phyloP scores from a whole-genome alignment of 148 eudicot species.

The Hydrangea macrophylla region DNA sequence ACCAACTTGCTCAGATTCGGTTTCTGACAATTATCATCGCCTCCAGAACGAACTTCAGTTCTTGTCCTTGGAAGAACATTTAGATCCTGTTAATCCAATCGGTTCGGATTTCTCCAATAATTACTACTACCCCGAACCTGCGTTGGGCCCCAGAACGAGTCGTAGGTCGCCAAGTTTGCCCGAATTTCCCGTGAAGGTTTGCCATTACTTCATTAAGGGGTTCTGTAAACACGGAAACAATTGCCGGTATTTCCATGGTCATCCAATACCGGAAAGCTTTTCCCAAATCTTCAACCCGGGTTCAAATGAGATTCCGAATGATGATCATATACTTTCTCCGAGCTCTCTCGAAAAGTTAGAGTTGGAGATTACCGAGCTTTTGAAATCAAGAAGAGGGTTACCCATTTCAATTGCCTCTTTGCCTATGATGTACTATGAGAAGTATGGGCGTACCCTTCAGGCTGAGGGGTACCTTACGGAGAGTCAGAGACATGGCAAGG shows the following conservation, averaged over 20 bases:
- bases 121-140: conserved; percentile 39
- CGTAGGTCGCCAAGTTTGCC: conserved; percentile 41
- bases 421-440: conserved; percentile 58
- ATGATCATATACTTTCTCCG: conserved; percentile 33
- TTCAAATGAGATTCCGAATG: conserved; percentile 32
- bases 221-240: conserved; percentile 73
- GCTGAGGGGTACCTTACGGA: conserved; percentile 64
- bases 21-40: conserved; percentile 30
- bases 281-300: conserved; percentile 30
- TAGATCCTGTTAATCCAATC: conserved; percentile 32
- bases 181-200: conserved; percentile 58
- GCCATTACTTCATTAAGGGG: conserved; percentile 76
- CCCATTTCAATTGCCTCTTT: conserved; percentile 57
- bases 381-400: conserved; percentile 44
- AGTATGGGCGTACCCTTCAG: conserved; percentile 45
- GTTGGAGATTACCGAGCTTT: conserved; percentile 40
- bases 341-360: conserved; percentile 42
- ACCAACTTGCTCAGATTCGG: conserved; percentile 32
- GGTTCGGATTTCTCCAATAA: conserved; percentile 26
- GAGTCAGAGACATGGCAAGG: conserved; percentile 63
- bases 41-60: conserved; percentile 35
- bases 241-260: conserved; percentile 68
- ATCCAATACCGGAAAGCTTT: conserved; percentile 30
- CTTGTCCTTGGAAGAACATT: conserved; percentile 42
- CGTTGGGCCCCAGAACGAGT: conserved; percentile 33